Evolutionary conservation across 345 rosid species (phyloP).

Genomic region (Alliaria petiolata): DNA sequence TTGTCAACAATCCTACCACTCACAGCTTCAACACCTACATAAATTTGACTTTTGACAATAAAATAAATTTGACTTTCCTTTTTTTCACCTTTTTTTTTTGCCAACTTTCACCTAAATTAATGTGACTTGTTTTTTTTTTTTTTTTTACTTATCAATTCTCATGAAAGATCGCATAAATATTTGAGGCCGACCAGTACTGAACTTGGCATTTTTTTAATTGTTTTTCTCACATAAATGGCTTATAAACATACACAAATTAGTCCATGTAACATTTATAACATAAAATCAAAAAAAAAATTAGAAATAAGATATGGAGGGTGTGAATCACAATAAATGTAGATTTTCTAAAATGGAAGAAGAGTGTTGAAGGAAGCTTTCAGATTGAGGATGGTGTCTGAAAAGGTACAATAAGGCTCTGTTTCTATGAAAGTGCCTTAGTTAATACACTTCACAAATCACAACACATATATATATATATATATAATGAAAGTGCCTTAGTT

Average conservation of each 20-base stretch:
- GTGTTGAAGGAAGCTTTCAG: conserved; percentile 41
- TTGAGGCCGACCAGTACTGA: conserved; percentile 23
- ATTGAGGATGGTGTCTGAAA: conserved; percentile 31
- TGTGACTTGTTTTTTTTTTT: neutral
- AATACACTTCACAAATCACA: conserved; percentile 3
- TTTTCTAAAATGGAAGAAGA: conserved; percentile 22
- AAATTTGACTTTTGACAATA: conserved; percentile 14
- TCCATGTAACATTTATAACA: neutral
- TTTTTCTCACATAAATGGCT: conserved; percentile 4
- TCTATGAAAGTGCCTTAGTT: conserved; percentile 27
- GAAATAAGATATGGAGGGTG: neutral
- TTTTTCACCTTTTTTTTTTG: neutral
- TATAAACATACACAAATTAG: conserved; percentile 13
- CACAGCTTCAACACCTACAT: neutral
- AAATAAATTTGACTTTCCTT: conserved; percentile 1
- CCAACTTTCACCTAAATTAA: conserved; percentile 27
- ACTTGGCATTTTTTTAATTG: neutral
- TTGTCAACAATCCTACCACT: neutral
- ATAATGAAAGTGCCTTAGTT: conserved; percentile 3
- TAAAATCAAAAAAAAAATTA: neutral
- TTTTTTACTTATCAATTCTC: neutral
- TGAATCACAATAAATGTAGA: conserved; percentile 25
- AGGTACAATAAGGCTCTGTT: conserved; percentile 28
- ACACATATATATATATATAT: neutral
- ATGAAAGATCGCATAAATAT: conserved; percentile 10